Base-by-base conservation (phyloP, 805 yeast species). In the Wickerhamiella domercqiae region DNA sequence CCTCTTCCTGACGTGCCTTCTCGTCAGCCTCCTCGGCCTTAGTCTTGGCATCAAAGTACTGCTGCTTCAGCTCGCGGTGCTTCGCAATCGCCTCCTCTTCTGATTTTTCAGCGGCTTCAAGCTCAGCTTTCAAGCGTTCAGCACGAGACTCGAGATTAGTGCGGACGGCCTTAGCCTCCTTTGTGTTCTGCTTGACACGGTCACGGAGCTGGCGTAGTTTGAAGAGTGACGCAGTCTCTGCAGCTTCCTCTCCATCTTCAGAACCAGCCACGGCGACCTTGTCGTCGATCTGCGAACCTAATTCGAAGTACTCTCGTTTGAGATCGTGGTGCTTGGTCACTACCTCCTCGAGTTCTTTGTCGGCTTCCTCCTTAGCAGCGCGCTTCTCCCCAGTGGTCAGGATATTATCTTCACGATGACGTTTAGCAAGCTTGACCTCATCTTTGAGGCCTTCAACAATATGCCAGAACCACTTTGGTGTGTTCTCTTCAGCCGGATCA, bases 151-250 rank as follows among this genome's bases (percentile, higher is more conserved):
- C 45, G 31, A 39, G 42, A 32, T 40, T 43, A 7, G 32, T 29
- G 30, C 47, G 49, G 25, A 39, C 34, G 17, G 21, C 34, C 40
- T 41, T 43, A 18, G 45, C 39, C 24, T 32, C 40, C 45, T 44
- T 41, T 24, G 43, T 45, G 38, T 25, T 26, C 33, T 18, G 34
- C 38, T 44, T 43, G 14, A 43, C 45, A 25, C 45, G 45, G 32
- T 46, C 52, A 25, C 41, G 44, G 52, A 55, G 47, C 62, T 77
- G 75, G 68, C 78, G 76, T 61, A 75, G 78, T 28, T 44, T 42
- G 56, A 75, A 41, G 29, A 43, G 26, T 19, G 45, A 39, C 16
- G 47, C 52, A 14, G 45, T 39, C 41, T 47, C 51, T 17, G 39
- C 40, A 36, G 47, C 53, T 29, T 45, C 49, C 30, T 48, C 48